Conservation (phyloP, 2,329 filamentous ascomycete species). For the Ceratocystis alfenasii region DNA sequence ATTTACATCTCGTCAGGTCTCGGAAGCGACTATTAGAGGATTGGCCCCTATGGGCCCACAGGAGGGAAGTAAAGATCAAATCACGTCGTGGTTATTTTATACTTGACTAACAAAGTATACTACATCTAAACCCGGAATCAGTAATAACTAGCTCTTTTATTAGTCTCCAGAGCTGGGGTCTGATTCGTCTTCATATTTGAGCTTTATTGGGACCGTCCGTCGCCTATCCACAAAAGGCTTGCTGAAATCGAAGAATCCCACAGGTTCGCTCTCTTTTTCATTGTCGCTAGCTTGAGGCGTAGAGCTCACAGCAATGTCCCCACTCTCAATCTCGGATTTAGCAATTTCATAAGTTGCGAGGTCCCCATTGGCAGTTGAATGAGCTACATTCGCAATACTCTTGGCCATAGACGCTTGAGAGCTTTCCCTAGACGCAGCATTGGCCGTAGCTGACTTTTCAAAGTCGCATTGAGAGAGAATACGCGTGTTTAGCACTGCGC, state of each 20-base stretch:
- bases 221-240: not conserved
- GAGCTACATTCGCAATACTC: too few relatives aligned
- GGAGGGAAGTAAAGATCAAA: too few relatives aligned
- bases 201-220: not conserved
- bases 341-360: too few relatives aligned
- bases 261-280: not conserved
- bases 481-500: conserved; percentile 30
- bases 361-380: not conserved
- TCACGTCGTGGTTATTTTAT: too few relatives aligned
- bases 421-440: too few relatives aligned
- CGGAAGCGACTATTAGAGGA: too few relatives aligned
- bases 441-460: not conserved
- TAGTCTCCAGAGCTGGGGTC: not conserved
- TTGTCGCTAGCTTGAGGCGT: not conserved
- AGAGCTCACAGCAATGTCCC: not conserved
- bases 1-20: too few relatives aligned
- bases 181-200: not conserved
- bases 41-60: too few relatives aligned
- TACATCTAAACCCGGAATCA: too few relatives aligned
- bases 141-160: too few relatives aligned
- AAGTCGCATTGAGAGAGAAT: conserved; percentile 26
- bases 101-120: too few relatives aligned
- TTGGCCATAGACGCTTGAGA: too few relatives aligned
- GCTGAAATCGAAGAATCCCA: not conserved
- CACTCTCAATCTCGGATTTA: not conserved